These are phyloP conservation scores for Spongospora subterranea DNA, from an alignment of 208 protist genomes.

Conservation along the genomic window DNA sequence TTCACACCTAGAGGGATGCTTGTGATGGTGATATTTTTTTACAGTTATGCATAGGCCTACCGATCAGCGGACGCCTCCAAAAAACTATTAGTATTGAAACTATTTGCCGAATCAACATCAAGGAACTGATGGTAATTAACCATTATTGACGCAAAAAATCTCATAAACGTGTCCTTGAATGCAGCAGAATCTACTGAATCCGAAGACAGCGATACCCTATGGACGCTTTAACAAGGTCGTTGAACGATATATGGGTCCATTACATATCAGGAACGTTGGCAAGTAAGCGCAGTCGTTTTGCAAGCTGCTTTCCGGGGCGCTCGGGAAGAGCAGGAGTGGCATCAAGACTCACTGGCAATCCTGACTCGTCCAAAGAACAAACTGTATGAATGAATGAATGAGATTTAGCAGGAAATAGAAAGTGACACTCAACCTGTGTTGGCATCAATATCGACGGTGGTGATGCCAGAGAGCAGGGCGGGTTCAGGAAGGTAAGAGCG, in stretches of 20 bases:
- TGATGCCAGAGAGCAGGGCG: slow-evolving; percentile 60
- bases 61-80: slow-evolving; percentile 2
- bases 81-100: not conserved
- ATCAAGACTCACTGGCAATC: not conserved
- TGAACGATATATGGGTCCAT: not conserved
- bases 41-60: not conserved
- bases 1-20: slow-evolving; percentile 4
- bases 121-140: not conserved
- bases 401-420: not conserved
- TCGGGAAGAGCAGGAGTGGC: not conserved
- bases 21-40: not conserved
- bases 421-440: not conserved
- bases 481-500: slow-evolving; percentile 42
- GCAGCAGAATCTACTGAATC: not conserved
- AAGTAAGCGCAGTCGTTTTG: not conserved
- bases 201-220: not conserved
- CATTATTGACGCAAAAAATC: slow-evolving; percentile 2
- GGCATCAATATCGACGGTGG: slow-evolving; percentile 63
- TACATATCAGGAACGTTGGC: not conserved
- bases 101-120: not conserved
- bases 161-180: not conserved
- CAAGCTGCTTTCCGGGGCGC: not conserved
- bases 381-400: not conserved
- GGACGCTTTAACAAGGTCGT: too few species aligned
- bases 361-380: not conserved